Conservation (phyloP, 305 asterid species). For the Fraxinus sp. region DNA sequence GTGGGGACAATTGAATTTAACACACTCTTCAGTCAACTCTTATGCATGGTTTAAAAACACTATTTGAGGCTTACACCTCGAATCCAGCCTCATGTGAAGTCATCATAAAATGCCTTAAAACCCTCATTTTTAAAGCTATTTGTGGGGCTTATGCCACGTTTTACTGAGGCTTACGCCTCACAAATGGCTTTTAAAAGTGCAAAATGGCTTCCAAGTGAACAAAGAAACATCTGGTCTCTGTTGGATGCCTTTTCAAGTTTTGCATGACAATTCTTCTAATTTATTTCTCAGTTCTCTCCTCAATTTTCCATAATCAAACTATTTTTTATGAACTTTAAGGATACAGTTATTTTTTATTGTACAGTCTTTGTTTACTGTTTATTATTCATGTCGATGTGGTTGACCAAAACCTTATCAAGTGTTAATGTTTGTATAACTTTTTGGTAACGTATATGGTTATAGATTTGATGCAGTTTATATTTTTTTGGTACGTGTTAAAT, state of each 20-base stretch:
- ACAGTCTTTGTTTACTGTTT: background rate
- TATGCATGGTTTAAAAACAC: background rate
- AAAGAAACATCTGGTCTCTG: background rate
- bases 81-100: background rate
- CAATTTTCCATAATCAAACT: background rate
- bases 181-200: background rate
- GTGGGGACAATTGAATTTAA: background rate
- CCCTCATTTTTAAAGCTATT: background rate
- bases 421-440: background rate
- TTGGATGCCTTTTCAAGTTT: background rate
- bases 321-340: background rate
- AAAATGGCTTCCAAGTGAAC: background rate
- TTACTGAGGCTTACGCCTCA: background rate
- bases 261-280: background rate
- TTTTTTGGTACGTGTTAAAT: slow-evolving; percentile 11
- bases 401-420: background rate
- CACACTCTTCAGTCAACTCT: background rate
- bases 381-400: slow-evolving; percentile 4
- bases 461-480: background rate
- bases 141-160: background rate
- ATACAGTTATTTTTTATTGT: background rate
- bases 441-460: background rate
- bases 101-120: background rate
- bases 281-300: slow-evolving; percentile 1
- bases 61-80: background rate